Evolutionary conservation across 2,329 filamentous ascomycete genomes (phyloP).

Genomic region (Cladorrhinum sp.): DNA sequence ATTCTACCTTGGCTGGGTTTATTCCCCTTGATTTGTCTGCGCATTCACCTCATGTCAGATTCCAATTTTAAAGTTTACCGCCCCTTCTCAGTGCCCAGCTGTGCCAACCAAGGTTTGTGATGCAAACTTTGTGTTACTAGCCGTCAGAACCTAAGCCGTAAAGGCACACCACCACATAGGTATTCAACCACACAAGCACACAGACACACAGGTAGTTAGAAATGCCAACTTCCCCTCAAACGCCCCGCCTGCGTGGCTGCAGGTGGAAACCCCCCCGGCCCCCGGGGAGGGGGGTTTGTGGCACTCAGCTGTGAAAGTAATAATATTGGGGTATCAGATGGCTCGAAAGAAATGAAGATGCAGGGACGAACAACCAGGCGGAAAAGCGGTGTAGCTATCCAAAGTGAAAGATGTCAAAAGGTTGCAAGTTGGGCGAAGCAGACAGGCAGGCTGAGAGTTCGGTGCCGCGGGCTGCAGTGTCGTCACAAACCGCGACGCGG

Average conservation of each 20-base stretch:
- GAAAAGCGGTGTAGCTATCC: background rate
- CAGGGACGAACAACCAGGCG: background rate
- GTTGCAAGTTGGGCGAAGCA: background rate
- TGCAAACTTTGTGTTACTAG: background rate
- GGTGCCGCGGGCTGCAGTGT: no score
- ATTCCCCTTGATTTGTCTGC: background rate
- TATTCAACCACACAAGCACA: no score
- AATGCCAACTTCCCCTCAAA: background rate
- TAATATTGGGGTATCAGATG: no score
- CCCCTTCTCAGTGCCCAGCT: background rate
- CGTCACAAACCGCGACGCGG: no score
- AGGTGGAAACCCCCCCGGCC: background rate
- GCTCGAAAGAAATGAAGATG: background rate
- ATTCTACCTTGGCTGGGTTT: background rate
- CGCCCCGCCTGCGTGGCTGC: no score
- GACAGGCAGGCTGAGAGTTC: no score
- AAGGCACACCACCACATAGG: background rate
- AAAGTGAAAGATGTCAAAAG: background rate
- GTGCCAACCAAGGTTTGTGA: background rate
- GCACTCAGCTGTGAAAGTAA: no score
- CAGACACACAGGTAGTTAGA: no score
- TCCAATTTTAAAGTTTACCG: background rate
- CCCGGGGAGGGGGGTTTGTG: no score
- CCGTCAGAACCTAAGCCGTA: background rate
- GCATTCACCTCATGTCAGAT: background rate